Base-by-base conservation (phyloP, 495 filamentous ascomycete genomes). In the Glonium stellatum region DNA sequence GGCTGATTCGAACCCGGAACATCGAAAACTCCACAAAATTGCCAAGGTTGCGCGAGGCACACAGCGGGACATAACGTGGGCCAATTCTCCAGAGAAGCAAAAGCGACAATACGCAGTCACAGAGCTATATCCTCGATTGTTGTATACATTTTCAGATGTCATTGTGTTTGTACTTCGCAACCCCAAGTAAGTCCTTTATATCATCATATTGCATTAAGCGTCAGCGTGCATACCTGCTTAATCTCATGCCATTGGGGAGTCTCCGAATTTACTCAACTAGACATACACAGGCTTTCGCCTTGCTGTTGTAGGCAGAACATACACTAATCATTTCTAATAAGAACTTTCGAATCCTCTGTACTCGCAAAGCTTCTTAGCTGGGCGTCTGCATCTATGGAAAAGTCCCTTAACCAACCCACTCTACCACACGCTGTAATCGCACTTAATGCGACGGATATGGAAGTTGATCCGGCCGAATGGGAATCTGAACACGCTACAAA, bases 141-240 rank as follows among this genome's bases (percentile, higher is more conserved):
- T 74, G 0, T 83, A 80, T 64, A 79, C 78, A 0, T 80, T 82
- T 49, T 80, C 77, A 0, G 79, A 83, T 57, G 76, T 77, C 11
- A 70, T 82, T 15, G 77, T 80, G 0, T 83, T 82, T 66, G 79
- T 82, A 6, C 61, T 79, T 41, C 58, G 69, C 6, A 77, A 80
- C 47, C 66, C 75, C 1, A 73, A 64, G 77, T 79, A 64, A 63
- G 66, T 18, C 13, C 39, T 44, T 31, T 31, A 31, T 31, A 31
- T 6, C 6, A 6, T 31, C 27, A 6, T 31, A 3, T 2, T 31
- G 6, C 6, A 2, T 6, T 31, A 31, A 6, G 27, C 27, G 6
- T 31, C 27, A 31, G 27, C 6, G 2, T 31, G 27, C 6, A 6
- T 6, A 6, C 27, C 2, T 31, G 2, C 27, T 31, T 6, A 31